phyloP scores from a whole-genome alignment of 1,284 basidiomycete genomes.

The Gastroboletus turbinatus region DNA sequence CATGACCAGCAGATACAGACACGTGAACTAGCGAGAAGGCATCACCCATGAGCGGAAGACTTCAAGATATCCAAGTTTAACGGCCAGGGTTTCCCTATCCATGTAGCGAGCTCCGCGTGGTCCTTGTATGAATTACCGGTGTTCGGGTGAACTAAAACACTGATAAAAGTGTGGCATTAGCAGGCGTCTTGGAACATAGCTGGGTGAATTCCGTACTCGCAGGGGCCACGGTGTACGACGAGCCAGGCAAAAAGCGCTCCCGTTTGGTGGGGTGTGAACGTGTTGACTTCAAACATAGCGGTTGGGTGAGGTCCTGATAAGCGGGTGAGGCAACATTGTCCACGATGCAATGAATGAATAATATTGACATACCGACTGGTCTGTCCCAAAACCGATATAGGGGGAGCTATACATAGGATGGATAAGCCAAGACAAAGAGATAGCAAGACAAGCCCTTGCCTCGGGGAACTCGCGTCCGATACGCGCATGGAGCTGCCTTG shows the following conservation, averaged over 20 bases:
- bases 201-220: slow-evolving; percentile 27
- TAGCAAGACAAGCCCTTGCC: slow-evolving; percentile 33
- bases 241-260: slow-evolving; percentile 43
- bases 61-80: slow-evolving; percentile 43
- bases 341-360: neutral
- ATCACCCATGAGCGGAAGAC: slow-evolving; percentile 21
- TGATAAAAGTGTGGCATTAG: slow-evolving; percentile 26
- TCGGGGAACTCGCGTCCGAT: slow-evolving; percentile 71
- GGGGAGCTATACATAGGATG: slow-evolving; percentile 44
- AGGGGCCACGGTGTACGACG: slow-evolving; percentile 42
- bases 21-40: neutral
- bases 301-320: slow-evolving; percentile 38
- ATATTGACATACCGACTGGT: slow-evolving; percentile 50
- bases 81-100: slow-evolving; percentile 68
- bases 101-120: slow-evolving; percentile 63
- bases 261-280: slow-evolving; percentile 39
- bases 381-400: slow-evolving; percentile 66
- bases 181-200: neutral
- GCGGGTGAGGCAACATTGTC: neutral
- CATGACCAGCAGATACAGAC: neutral
- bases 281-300: slow-evolving; percentile 45
- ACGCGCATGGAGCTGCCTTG: slow-evolving; percentile 61
- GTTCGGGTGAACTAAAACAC: slow-evolving; percentile 75
- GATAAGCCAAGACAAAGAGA: neutral
- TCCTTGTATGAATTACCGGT: slow-evolving; percentile 58